phyloP scores from a whole-genome alignment of 225 moss, liverwort and hornwort genomes.

The Sphagnum tenellum region DNA sequence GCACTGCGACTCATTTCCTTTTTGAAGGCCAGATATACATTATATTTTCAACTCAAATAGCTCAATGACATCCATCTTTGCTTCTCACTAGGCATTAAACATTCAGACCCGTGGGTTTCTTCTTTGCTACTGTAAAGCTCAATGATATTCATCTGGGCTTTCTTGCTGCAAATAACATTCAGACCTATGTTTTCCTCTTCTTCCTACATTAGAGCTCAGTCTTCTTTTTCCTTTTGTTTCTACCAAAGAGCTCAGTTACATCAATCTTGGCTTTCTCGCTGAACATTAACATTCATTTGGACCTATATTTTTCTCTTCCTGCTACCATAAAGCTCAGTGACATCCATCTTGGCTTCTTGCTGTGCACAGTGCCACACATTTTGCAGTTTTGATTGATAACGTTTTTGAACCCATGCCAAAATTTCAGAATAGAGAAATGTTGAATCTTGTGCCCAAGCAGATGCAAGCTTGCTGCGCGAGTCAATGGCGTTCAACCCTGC shows the following conservation, averaged over 20 bases:
- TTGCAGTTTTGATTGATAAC: conserved; percentile 32
- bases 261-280: conserved; percentile 26
- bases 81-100: too few species aligned
- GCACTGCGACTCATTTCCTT: too few species aligned
- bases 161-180: conserved; percentile 3
- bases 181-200: conserved; percentile 16
- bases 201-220: background rate
- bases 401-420: conserved; percentile 73
- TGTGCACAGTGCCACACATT: conserved; percentile 42
- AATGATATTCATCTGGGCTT: conserved; percentile 23
- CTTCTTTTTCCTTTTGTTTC: too few species aligned
- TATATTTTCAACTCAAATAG: too few species aligned
- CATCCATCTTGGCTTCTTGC: conserved; percentile 33
- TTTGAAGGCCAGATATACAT: too few species aligned
- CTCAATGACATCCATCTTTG: too few species aligned
- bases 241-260: conserved; percentile 9
- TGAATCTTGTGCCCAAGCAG: conserved; percentile 46
- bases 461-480: conserved; percentile 43
- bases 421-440: conserved; percentile 66
- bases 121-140: background rate
- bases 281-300: too few species aligned
- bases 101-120: too few species aligned
- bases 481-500: conserved; percentile 28
- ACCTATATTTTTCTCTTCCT: conserved; percentile 16
- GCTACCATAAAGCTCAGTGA: conserved; percentile 11